Evolutionary conservation across 768 basidiomycete genomes (phyloP).

Genomic region (Leccinum incarnatum): DNA sequence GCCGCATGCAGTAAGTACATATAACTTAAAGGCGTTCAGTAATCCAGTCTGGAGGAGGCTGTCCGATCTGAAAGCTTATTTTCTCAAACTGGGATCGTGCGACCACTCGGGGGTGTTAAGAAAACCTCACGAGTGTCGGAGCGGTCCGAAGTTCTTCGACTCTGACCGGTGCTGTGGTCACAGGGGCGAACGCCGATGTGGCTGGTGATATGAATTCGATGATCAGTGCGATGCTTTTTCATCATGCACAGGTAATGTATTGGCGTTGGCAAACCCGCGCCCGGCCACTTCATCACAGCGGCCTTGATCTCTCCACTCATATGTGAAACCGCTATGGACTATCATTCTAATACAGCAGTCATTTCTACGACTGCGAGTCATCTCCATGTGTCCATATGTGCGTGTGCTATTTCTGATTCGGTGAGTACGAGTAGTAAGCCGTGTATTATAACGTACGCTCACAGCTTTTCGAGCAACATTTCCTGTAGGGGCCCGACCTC

Average conservation of each 20-base stretch:
- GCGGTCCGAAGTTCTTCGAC: neutral
- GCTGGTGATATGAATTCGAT: neutral
- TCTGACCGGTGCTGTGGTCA: neutral
- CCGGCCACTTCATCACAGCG: neutral
- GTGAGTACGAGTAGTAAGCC: neutral
- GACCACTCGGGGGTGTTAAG: neutral
- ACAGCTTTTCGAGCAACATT: neutral
- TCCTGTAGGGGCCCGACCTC: neutral
- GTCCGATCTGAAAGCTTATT: neutral
- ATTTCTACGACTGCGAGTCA: neutral
- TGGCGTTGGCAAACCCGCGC: neutral
- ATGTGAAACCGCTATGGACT: neutral
- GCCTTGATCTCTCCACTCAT: neutral
- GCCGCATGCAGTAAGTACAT: neutral
- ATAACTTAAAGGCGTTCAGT: neutral
- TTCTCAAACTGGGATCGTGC: conserved; percentile 2
- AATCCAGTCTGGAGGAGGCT: neutral
- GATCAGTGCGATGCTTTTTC: neutral
- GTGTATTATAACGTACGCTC: conserved; percentile 1
- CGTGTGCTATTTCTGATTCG: neutral
- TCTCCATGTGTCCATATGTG: neutral
- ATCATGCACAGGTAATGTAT: neutral
- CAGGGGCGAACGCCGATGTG: neutral
- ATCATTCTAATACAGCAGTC: neutral
- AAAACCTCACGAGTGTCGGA: too few relatives aligned